A percentile compares a stretch with the other conserved stretches of the same genome.
Conservation (phyloP, 2,329 filamentous ascomycete species). For the Plenodomus tracheiphilus region DNA sequence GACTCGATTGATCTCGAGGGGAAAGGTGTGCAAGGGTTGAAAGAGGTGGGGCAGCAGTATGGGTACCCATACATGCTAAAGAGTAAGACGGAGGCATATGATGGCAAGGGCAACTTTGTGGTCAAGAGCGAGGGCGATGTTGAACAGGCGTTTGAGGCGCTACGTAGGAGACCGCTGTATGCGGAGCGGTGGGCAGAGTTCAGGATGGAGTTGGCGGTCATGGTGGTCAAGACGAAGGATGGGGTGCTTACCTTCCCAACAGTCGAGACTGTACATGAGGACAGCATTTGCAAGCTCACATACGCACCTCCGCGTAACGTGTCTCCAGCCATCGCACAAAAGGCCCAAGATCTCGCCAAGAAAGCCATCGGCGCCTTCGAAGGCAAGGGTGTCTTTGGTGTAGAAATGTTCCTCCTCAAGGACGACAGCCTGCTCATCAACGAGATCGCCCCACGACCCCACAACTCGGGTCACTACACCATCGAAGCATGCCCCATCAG, state of each 20-base stretch:
- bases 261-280: conserved; percentile 93
- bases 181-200: conserved; percentile 90
- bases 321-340: conserved; percentile 59
- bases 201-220: conserved; percentile 84
- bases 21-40: conserved; percentile 63
- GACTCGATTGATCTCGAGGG: conserved; percentile 67
- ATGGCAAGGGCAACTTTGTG: conserved; percentile 77
- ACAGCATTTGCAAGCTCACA: conserved; percentile 91
- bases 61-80: conserved; percentile 93
- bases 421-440: conserved; percentile 77
- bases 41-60: conserved; percentile 64
- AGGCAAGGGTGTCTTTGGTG: conserved; percentile 92
- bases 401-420: conserved; percentile 88
- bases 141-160: conserved; percentile 66
- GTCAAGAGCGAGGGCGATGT: conserved; percentile 64
- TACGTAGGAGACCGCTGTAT: conserved; percentile 72
- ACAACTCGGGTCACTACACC: conserved; percentile 94
- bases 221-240: conserved; percentile 89
- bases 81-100: conserved; percentile 85
- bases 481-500: conserved; percentile 90
- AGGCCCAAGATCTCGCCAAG: conserved; percentile 75
- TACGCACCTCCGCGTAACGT: conserved; percentile 82
- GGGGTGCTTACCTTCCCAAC: conserved; percentile 76
- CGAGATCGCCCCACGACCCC: conserved; percentile 80
- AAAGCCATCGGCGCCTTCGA: conserved; percentile 78